A percentile compares a stretch with the other conserved stretches of the same genome.
Evolutionary conservation across 2,329 filamentous ascomycete genomes (phyloP).

Genomic region (Aspergillus calidoustus): DNA sequence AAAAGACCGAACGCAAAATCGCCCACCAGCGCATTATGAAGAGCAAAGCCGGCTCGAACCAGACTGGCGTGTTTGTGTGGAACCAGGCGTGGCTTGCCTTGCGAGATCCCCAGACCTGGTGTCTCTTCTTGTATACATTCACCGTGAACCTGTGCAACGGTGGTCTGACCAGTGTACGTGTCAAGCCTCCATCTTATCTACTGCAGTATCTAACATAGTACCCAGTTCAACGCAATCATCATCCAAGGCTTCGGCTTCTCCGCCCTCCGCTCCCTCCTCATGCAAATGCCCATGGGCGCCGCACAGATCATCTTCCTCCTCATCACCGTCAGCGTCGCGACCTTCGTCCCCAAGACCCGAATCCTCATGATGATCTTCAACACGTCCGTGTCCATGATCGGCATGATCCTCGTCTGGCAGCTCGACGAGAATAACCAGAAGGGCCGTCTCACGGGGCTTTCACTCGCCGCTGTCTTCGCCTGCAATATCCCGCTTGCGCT

Average conservation of each 20-base stretch:
- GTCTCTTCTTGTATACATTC: conserved; percentile 37
- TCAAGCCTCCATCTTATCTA: no score
- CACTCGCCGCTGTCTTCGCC: conserved; percentile 38
- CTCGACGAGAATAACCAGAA: conserved; percentile 29
- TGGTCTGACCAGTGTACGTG: conserved; percentile 36
- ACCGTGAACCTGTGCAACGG: conserved; percentile 41
- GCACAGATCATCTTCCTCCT: conserved; percentile 40
- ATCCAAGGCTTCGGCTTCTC: conserved; percentile 47
- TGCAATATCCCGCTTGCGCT: conserved; percentile 42
- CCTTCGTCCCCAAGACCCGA: conserved; percentile 32
- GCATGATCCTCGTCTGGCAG: conserved; percentile 41
- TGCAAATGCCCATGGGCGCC: conserved; percentile 43
- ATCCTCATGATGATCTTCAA: conserved; percentile 42
- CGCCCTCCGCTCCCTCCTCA: conserved; percentile 39
- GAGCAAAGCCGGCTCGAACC: conserved; percentile 60
- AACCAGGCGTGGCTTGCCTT: conserved; percentile 45
- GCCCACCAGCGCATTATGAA: conserved; percentile 57
- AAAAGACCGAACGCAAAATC: conserved; percentile 47
- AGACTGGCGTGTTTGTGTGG: conserved; percentile 49
- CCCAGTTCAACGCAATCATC: conserved; percentile 38
- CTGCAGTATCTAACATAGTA: neutral
- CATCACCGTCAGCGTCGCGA: conserved; percentile 34
- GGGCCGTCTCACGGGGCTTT: conserved; percentile 36
- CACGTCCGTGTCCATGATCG: conserved; percentile 33
- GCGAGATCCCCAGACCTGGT: conserved; percentile 39